These are phyloP conservation scores for Gloeophyllum trabeum DNA, from an alignment of 768 basidiomycete genomes.

Conservation along the genomic window DNA sequence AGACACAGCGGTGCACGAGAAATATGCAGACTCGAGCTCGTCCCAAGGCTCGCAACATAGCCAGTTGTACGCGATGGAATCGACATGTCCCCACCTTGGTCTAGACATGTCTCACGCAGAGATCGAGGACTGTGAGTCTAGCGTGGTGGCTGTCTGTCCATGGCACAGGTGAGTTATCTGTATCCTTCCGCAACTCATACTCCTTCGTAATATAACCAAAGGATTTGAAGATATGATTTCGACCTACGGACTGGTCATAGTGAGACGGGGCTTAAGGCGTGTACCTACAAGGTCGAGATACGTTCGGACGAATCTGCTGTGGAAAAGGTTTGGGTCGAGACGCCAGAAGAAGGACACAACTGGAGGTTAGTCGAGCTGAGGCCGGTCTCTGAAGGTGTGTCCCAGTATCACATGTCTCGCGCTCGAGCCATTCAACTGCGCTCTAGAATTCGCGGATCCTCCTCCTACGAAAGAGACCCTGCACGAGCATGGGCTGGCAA, in stretches of 20 bases:
- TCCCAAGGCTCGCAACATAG: conserved; percentile 6
- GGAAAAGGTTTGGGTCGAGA: conserved; percentile 46
- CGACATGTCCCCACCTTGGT: conserved; percentile 70
- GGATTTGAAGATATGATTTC: conserved; percentile 67
- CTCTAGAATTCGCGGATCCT: conserved; percentile 52
- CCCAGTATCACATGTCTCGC: neutral
- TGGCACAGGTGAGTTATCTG: conserved; percentile 50
- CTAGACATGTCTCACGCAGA: conserved; percentile 75
- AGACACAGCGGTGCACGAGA: conserved; percentile 3
- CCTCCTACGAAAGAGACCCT: conserved; percentile 20
- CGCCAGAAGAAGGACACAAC: conserved; percentile 36
- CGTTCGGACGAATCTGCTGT: conserved; percentile 20
- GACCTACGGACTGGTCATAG: conserved; percentile 60
- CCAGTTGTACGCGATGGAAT: conserved; percentile 72
- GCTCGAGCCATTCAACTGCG: neutral
- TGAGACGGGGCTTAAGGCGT: conserved; percentile 57
- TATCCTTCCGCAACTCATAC: neutral
- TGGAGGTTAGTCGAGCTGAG: conserved; percentile 61
- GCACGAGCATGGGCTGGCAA: neutral
- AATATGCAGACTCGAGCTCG: too few relatives aligned
- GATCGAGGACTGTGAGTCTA: conserved; percentile 54
- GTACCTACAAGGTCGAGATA: conserved; percentile 52
- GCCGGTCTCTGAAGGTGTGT: conserved; percentile 61
- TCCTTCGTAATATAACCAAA: too few relatives aligned
- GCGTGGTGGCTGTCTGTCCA: conserved; percentile 58